Base-by-base conservation (phyloP, 1,284 basidiomycete species). In the Heterobasidion parviporum region DNA sequence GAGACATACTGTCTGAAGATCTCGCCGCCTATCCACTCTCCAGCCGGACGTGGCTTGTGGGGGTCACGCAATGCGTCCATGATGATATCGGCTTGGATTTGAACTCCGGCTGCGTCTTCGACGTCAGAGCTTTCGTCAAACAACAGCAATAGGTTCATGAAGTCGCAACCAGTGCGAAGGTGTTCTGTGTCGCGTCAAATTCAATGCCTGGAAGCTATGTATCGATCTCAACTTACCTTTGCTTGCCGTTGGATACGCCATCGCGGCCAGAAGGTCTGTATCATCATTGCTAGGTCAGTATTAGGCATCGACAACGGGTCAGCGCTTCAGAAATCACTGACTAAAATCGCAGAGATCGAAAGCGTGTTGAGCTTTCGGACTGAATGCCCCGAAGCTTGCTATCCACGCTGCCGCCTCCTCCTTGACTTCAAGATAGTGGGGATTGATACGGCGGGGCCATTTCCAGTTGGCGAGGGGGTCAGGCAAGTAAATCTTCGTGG, bases 81-180 rank as follows among this genome's bases (percentile, higher is more conserved):
- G 54, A 70, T 62, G n/a, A 65, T 64, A 56, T 71, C 61, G 18
- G 62, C 67, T 53, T 59, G 56, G 33, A 48, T 53, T 41, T 56
- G 59, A 33, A 57, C 59, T 2, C 56, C 62, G 15, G 58, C 56
- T 33, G 54, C 60, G 57, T 61, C 43, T 51, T 66, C 53, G 43
- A 66, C 60, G 61, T 75, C 67, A 53, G 73, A 65, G 61, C 70
- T 66, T 57, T 70, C 68, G 61, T 70, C 70, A 52, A 65, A 63
- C 46, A 66, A 65, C 61, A 74, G 75, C 60, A 69, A 62, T 57
- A 65, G 63, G 62, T 68, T 69, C 67, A 69, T 68, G 58, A 68
- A 66, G 61, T 72, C 70, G 33, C 66, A 66, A 52, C 67, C 60
- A 8, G 60, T 57, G 43, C 60, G 54, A 33, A 54, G 4, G 18